Percentiles rank a stretch among this genome's conserved stretches.
Conservation (phyloP, 2,329 filamentous ascomycete genomes). For the Cadophora luteo-olivacea region DNA sequence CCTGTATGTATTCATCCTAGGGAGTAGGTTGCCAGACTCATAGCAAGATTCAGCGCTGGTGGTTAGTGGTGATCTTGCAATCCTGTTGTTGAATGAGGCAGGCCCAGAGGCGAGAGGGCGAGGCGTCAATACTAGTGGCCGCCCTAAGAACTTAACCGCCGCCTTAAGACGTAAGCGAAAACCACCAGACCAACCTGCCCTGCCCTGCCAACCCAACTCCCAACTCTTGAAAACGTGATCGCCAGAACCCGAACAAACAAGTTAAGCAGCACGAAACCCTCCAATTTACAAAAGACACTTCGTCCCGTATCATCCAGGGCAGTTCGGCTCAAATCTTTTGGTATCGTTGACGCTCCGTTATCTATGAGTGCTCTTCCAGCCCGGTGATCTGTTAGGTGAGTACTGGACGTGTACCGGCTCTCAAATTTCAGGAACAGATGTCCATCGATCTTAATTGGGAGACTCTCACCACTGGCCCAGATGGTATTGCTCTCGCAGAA, state of each 20-base stretch:
- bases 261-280: background rate
- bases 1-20: background rate
- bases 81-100: background rate
- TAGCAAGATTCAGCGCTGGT: background rate
- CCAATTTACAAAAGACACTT: background rate
- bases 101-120: background rate
- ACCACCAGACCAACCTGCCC: no score
- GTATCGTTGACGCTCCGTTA: background rate
- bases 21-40: background rate
- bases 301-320: background rate
- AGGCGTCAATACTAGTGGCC: slow-evolving; percentile 2
- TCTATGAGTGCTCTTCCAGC: background rate
- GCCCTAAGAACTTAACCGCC: slow-evolving; percentile 8
- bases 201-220: no score
- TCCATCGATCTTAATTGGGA: slow-evolving; percentile 99
- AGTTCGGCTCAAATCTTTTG: background rate
- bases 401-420: background rate
- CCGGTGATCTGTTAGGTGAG: background rate
- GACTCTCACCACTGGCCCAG: slow-evolving; percentile 84
- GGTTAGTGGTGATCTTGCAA: background rate
- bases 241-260: background rate
- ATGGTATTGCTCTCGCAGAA: slow-evolving; percentile 84
- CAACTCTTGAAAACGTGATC: slow-evolving; percentile 3
- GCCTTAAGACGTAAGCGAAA: slow-evolving; percentile 12
- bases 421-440: slow-evolving; percentile 59